Percentiles rank a stretch among this genome's conserved stretches.
Evolutionary conservation across 495 filamentous ascomycete species (phyloP).

Genomic region (Articulospora tetracladia): DNA sequence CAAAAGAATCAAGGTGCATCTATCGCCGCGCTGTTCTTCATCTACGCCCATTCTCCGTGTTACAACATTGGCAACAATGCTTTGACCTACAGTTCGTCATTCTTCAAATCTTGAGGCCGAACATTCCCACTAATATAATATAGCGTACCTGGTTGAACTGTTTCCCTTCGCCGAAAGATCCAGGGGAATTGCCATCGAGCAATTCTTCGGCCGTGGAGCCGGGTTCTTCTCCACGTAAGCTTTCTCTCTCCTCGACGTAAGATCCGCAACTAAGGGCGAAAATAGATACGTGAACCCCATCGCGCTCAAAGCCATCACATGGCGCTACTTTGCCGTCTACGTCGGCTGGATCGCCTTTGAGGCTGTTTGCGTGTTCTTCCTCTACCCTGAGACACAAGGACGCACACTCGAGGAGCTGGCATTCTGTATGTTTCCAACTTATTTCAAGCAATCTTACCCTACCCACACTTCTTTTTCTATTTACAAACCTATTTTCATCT

Average conservation of each 20-base stretch:
- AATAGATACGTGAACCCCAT: constrained; percentile 56
- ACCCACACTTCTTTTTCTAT: too few species aligned
- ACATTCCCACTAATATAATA: background rate
- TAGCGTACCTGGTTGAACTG: constrained; percentile 59
- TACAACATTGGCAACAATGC: constrained; percentile 71
- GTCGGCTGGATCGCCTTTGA: constrained; percentile 58
- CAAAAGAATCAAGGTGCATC: background rate
- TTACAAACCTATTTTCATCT: background rate
- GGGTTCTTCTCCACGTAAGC: constrained; percentile 49
- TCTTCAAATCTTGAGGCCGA: background rate
- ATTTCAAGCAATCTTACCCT: background rate
- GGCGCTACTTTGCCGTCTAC: constrained; percentile 63
- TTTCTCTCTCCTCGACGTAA: constrained; percentile 51
- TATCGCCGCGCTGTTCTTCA: constrained; percentile 56
- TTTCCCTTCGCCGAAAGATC: constrained; percentile 61
- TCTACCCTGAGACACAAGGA: constrained; percentile 61
- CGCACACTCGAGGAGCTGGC: constrained; percentile 63
- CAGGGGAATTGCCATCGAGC: constrained; percentile 58
- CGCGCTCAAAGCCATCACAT: constrained; percentile 52
- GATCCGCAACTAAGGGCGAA: constrained; percentile 36
- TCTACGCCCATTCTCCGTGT: constrained; percentile 58
- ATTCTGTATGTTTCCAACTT: constrained; percentile 44
- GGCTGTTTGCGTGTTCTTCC: constrained; percentile 54
- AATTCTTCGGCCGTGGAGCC: constrained; percentile 54
- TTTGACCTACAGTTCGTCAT: constrained; percentile 41